Base-by-base conservation (phyloP, 805 yeast genomes). In the Saccharomycopsis schoenii region DNA sequence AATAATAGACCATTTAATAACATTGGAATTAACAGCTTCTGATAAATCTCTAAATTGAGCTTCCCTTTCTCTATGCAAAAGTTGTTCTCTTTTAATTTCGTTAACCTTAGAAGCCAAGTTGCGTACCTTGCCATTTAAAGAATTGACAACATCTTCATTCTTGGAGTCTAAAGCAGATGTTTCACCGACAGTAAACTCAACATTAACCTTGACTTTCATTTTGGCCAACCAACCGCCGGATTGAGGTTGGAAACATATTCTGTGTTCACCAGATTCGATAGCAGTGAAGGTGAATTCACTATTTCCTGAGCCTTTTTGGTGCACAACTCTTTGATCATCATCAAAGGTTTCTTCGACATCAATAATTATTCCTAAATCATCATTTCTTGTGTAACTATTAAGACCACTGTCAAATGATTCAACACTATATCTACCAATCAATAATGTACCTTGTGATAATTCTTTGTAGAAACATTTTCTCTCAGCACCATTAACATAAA, bases 211-310 rank as follows among this genome's bases (percentile, higher is more conserved):
- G 61, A 85, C 82, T 61, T 75, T 76, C 66, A 78, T 76, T 68
- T 81, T 81, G 62, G 82, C 77, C 68, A 88, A 78, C 84, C 91
- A 87, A 59, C 88, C 89, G 15, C 69, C 71, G 6, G 75, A 70
- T 61, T 74, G 76, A n/a, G 79, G 77, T 64, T 75, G 77, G 64
- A 87, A 76, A 72, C 94, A 87, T 70, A 87, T 82, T 72, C 83
- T 83, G 74, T 87, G 93, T 69, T 87, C 93, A 67, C 94, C 94
- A 17, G 86, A 76, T 65, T 85, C 92, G 50, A 81, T 72, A 1
- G 93, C 87, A 42, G 88, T 83, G 75, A 86, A 86, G 10, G 89
- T 81, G 69, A 87, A 85, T 64, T 85, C 88, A 37, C 91, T 90
- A 50, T 74, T 72, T 50, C 89, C 81, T 9, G 81, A 71, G 43